These are phyloP conservation scores for Dissoconium aciculare DNA, from an alignment of 2,329 filamentous ascomycete species.

Conservation along the genomic window DNA sequence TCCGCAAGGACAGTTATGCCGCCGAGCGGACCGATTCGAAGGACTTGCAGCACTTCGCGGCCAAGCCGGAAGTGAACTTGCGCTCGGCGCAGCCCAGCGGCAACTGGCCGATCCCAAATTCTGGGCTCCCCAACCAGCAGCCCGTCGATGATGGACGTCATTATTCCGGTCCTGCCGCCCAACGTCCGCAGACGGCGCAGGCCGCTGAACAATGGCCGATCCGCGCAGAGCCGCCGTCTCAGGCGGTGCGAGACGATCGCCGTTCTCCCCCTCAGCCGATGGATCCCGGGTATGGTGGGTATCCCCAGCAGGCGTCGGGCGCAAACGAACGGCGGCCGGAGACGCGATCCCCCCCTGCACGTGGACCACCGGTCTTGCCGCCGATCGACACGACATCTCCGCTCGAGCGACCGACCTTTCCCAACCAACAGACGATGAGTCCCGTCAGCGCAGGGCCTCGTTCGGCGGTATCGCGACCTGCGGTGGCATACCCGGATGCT, in stretches of 20 bases:
- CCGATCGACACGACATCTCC: not conserved
- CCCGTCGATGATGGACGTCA: too few species aligned
- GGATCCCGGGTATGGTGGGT: slow-evolving; percentile 4
- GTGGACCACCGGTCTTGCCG: not conserved
- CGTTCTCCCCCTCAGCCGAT: slow-evolving; percentile 5
- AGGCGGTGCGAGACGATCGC: too few species aligned
- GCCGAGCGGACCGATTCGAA: too few species aligned
- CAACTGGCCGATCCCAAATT: not conserved
- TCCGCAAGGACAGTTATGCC: too few species aligned
- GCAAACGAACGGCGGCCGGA: not conserved
- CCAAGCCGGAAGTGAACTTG: too few species aligned
- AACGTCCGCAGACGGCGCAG: too few species aligned
- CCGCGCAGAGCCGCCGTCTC: too few species aligned
- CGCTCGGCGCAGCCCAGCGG: not conserved
- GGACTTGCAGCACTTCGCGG: too few species aligned
- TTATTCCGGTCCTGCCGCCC: too few species aligned
- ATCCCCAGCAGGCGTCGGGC: not conserved
- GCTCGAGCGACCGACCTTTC: slow-evolving; percentile 6
- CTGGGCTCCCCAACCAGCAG: not conserved
- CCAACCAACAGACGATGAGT: slow-evolving; percentile 9
- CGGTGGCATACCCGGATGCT: not conserved
- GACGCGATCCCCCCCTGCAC: too few species aligned
- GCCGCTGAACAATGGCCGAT: too few species aligned
- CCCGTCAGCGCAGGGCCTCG: slow-evolving; percentile 12
- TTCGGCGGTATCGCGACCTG: slow-evolving; percentile 9